Evolutionary conservation across 2,329 filamentous ascomycete species (phyloP), one percentile per base, ranked within the genome.

Genomic region (Nannizziopsis arthrosporioides): DNA sequence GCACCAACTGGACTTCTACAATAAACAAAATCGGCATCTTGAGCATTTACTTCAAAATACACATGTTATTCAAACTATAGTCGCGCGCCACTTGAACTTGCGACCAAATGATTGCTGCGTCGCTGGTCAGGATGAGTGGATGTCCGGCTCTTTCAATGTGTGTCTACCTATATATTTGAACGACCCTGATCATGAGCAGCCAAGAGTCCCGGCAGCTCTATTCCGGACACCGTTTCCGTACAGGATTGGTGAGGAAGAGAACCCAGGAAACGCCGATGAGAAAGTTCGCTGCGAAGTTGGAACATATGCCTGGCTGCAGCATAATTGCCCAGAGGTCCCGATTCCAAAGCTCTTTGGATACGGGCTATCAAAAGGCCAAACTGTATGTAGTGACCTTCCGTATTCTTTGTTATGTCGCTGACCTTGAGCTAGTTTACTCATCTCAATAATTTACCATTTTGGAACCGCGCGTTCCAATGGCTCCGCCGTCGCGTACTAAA

Each of bases 131-230:
- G 32, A 51, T n/a, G 14, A 47, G 5, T 56, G 51, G 64, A 54
- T 61, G 31, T 47, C 55, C 35, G 64, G 64, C 6, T 60, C 55
- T 48, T 68, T 66, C 50, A 69, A 68, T 50, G 55, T 64, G 39
- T 67, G 61, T 47, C 55, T 67, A 11, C 50, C 42, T 22, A 19
- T 52, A 14, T 17, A 17, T 34, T 14, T 43, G 14, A 17, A 15
- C n/a, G 9, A 10, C 22, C 2, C 4, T 27, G 22, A 27, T n/a
- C n/a, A n/a, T n/a, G n/a, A 27, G 7, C 22, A 4, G 3, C 22
- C 7, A 7, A 7, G 22, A 8, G n/a, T 27, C 30, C 41, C 12
- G 8, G 22, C 48, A 1, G 19, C n/a, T 3, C 22, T 46, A 12
- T 9, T 46, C 14, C 42, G 47, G 15, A 6, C 49, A 17, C 42